Percentiles rank a stretch among this genome's conserved stretches.
phyloP scores from a whole-genome alignment of 2,329 filamentous ascomycete genomes.

The Arthrobotrys sinensis region DNA sequence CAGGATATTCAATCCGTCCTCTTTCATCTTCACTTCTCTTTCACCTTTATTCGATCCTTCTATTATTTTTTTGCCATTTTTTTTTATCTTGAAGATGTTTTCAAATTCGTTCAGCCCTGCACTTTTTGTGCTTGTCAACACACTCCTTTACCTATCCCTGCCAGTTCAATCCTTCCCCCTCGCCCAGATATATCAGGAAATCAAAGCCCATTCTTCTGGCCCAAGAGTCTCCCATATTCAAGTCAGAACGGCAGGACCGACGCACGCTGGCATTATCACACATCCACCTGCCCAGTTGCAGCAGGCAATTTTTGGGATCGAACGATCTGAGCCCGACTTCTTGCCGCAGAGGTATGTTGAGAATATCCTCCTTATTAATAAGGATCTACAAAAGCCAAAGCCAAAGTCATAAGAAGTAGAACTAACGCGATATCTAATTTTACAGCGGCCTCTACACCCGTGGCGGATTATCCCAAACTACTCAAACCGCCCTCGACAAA shows the following conservation, averaged over 20 bases:
- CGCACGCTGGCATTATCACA: conserved; percentile 60
- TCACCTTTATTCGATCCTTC: conserved; percentile 19
- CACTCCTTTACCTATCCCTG: conserved; percentile 58
- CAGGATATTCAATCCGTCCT: conserved; percentile 26
- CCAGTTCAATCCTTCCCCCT: conserved; percentile 44
- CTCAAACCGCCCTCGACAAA: conserved; percentile 26
- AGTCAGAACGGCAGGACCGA: conserved; percentile 60
- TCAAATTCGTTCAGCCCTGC: conserved; percentile 12
- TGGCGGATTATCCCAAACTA: conserved; percentile 18
- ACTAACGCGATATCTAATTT: conserved; percentile 10
- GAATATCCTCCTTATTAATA: background rate
- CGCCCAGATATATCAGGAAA: conserved; percentile 34
- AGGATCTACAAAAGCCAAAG: background rate
- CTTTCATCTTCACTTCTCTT: conserved; percentile 21
- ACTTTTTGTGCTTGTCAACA: conserved; percentile 53
- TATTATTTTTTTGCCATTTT: conserved; percentile 34
- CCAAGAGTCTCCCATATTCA: conserved; percentile 40
- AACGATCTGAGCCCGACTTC: conserved; percentile 26
- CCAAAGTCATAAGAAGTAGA: background rate
- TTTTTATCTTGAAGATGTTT: conserved; percentile 39
- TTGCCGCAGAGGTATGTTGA: conserved; percentile 49
- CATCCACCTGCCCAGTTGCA: conserved; percentile 50
- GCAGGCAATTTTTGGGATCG: conserved; percentile 48
- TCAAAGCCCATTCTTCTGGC: conserved; percentile 15
- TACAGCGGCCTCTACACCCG: conserved; percentile 55